phyloP scores from a whole-genome alignment of 1,139 yeast species.

The Blastobotrys buckinghamii region DNA sequence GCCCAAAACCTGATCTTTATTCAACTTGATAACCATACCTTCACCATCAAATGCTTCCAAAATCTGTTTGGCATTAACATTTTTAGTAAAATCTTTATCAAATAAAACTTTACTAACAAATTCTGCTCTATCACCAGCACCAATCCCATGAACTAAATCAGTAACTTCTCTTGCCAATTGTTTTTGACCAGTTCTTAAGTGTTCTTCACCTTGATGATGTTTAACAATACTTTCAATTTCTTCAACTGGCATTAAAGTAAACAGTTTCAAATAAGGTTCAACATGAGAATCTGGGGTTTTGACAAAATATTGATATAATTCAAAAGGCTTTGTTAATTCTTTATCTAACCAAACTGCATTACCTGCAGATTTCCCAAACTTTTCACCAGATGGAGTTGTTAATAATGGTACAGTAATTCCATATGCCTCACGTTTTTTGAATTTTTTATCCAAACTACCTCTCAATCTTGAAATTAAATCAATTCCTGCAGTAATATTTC shows the following conservation, averaged over 20 bases:
- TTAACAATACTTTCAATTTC: conserved; percentile 49
- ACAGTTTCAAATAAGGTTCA: conserved; percentile 58
- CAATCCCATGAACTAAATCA: conserved; percentile 80
- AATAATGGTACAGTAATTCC: conserved; percentile 89
- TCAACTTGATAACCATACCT: conserved; percentile 45
- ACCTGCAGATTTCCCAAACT: conserved; percentile 96
- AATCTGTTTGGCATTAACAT: conserved; percentile 44
- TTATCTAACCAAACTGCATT: conserved; percentile 88
- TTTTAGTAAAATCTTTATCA: conserved; percentile 31
- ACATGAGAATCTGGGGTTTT: conserved; percentile 78
- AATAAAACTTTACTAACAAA: conserved; percentile 60
- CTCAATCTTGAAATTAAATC: conserved; percentile 69
- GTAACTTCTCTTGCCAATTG: conserved; percentile 79
- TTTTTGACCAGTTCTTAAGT: conserved; percentile 64
- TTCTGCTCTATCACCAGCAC: conserved; percentile 62
- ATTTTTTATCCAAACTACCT: conserved; percentile 6
- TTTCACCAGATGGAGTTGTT: conserved; percentile 85
- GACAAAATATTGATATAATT: conserved; percentile 79
- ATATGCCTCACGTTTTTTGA: conserved; percentile 36
- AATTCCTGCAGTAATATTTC: conserved; percentile 93
- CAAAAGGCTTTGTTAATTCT: conserved; percentile 67
- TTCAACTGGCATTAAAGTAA: conserved; percentile 67
- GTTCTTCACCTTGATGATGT: conserved; percentile 53
- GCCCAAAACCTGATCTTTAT: conserved; percentile 36
- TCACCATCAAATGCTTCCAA: conserved; percentile 57